Base-by-base conservation (phyloP, 1,284 basidiomycete species). In the Malassezia restricta region DNA sequence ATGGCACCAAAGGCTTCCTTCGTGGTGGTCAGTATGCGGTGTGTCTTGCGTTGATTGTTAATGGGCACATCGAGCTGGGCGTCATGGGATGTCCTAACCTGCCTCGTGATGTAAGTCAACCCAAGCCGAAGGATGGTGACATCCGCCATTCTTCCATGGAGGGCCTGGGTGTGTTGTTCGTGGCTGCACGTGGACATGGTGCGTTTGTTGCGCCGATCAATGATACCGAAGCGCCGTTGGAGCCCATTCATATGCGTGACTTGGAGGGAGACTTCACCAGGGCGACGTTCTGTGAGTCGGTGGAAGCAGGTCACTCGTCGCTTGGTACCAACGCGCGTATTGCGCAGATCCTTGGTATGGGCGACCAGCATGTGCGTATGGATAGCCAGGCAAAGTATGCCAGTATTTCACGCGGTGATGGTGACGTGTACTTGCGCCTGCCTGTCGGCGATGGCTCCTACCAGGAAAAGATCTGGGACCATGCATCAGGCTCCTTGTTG, bases 361-460 rank as follows among this genome's bases (percentile, higher is more conserved):
- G 81, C 8, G 76, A 79, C 30, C 69, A 78, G 15, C 38, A 43
- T 17, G 78, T 84, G n/a, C 79, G 88, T 28, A 95, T 98, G 89
- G 94, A 98, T 74, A 89, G 86, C 72, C 92, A 96, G 75, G 90
- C 90, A 7, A 98, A 98, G 76, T 98, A 98, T 67, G 83, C 85
- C 30, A 84, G 83, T 65, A 81, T 96, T 14, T 82, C 84, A 2
- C 78, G 91, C 39, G 89, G 90, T 0, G 87, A 94, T 57, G 89
- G 89, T 1, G 83, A 84, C 11, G 82, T 84, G 33, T 98, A 99
- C 75, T 77, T 98, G 47, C 80, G 92, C 27, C 85, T 95, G 77
- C 94, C 94, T 0, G 85, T 84, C 49, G 74, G 78, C 6, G 82
- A 84, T 12, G 80, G 82, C 14, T 82, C 81, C 11, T 92, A 91